Conservation (phyloP, 202 grass and related monocot genomes). For the Digitaria exilis region DNA sequence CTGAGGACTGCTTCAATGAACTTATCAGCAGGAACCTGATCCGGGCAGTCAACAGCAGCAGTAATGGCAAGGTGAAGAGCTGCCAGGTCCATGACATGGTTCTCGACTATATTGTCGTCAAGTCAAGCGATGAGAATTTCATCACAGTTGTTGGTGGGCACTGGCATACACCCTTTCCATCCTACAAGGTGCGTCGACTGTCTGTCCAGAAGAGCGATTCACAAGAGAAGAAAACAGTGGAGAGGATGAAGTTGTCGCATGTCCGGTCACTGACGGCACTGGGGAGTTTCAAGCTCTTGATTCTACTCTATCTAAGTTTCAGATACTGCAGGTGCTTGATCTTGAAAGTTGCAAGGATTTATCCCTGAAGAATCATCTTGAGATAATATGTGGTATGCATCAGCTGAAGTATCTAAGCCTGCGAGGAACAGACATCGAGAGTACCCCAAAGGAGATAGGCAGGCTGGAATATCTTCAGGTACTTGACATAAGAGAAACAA, state of each 20-base stretch:
- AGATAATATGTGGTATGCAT: constrained; percentile 33
- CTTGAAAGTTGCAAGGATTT: constrained; percentile 37
- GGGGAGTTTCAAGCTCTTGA: neutral
- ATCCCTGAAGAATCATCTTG: neutral
- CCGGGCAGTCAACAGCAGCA: neutral
- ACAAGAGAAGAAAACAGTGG: neutral
- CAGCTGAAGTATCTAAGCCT: constrained; percentile 41
- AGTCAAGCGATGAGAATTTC: constrained; percentile 44
- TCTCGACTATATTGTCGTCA: constrained; percentile 31
- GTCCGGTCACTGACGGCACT: constrained; percentile 15
- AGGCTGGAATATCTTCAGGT: constrained; percentile 24
- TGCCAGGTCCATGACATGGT: constrained; percentile 41
- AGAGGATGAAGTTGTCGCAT: constrained; percentile 37
- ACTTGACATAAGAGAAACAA: constrained; percentile 42
- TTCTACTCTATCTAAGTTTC: constrained; percentile 10
- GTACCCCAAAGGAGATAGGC: neutral
- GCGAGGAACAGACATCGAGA: neutral
- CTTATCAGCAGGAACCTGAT: constrained; percentile 33
- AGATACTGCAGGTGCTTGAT: constrained; percentile 34
- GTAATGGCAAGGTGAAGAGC: constrained; percentile 27
- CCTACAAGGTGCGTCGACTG: constrained; percentile 30
- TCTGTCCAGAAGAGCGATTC: neutral
- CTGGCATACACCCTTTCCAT: constrained; percentile 21
- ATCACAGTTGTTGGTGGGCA: constrained; percentile 35
- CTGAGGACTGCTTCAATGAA: constrained; percentile 34